Evolutionary conservation across 257 asterid species (phyloP).

Genomic region (Solanum chilense): DNA sequence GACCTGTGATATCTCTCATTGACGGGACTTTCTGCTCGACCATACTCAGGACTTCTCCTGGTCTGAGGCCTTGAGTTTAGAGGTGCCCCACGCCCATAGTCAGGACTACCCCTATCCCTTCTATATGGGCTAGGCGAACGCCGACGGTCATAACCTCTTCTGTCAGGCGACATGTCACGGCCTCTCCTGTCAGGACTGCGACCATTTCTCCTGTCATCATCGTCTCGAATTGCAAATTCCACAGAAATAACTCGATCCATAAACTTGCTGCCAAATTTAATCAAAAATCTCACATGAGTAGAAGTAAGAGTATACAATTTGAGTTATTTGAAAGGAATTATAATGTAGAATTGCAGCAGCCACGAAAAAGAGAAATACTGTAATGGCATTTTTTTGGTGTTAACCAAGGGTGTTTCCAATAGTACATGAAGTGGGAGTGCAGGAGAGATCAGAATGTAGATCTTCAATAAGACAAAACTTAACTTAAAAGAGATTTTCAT

Average conservation of each 20-base stretch:
- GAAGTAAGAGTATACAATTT: not conserved
- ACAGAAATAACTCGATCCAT: constrained; percentile 86
- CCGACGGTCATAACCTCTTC: constrained; percentile 49
- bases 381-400: not conserved
- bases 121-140: constrained; percentile 72
- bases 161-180: constrained; percentile 46
- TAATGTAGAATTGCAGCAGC: not conserved
- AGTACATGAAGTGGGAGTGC: not conserved
- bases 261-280: constrained; percentile 45
- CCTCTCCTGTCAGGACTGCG: constrained; percentile 81
- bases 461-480: not conserved
- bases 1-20: constrained; percentile 57
- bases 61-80: constrained; percentile 52
- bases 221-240: constrained; percentile 73
- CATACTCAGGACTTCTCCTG: constrained; percentile 52
- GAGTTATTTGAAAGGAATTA: not conserved
- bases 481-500: not conserved
- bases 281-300: not conserved
- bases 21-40: constrained; percentile 48
- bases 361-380: not conserved
- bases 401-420: not conserved
- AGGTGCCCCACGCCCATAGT: constrained; percentile 69
- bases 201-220: constrained; percentile 67
- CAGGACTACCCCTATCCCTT: constrained; percentile 88
- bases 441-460: not conserved